A percentile compares a stretch with the other conserved stretches of the same genome.
Evolutionary conservation across 2,329 filamentous ascomycete genomes (phyloP).

Genomic region (Pyrenophora tritici-repentis): DNA sequence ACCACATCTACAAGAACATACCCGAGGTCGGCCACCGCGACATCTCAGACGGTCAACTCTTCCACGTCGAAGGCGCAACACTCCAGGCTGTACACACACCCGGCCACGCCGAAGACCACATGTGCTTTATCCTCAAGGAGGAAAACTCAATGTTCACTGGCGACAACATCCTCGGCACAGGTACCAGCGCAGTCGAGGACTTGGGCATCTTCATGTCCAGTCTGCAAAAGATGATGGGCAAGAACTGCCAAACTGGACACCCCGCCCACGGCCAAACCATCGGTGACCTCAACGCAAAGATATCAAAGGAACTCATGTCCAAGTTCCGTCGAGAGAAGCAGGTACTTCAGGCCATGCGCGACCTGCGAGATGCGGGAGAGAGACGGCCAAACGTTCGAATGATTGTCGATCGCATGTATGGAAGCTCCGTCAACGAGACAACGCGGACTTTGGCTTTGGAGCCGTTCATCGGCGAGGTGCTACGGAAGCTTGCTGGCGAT

Average conservation of each 20-base stretch:
- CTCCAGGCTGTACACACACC: constrained; percentile 44
- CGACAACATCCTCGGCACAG: constrained; percentile 48
- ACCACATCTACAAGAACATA: constrained; percentile 47
- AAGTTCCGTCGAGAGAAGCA: constrained; percentile 51
- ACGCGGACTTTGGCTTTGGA: constrained; percentile 71
- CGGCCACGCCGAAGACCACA: constrained; percentile 44
- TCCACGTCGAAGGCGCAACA: constrained; percentile 49
- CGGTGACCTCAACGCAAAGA: constrained; percentile 47
- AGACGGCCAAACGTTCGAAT: constrained; percentile 49
- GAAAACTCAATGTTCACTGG: constrained; percentile 48
- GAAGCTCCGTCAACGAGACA: constrained; percentile 43
- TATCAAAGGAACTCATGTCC: constrained; percentile 44
- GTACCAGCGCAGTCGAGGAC: constrained; percentile 49
- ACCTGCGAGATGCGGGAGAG: constrained; percentile 25
- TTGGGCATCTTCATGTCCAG: constrained; percentile 46
- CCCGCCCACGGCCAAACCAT: constrained; percentile 54
- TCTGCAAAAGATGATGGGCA: constrained; percentile 41
- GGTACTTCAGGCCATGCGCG: constrained; percentile 43
- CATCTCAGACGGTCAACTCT: constrained; percentile 48
- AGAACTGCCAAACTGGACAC: constrained; percentile 50
- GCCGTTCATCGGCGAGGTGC: constrained; percentile 67
- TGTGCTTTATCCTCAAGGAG: constrained; percentile 45
- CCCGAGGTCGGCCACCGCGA: constrained; percentile 37
- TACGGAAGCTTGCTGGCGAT: constrained; percentile 64
- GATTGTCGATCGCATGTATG: constrained; percentile 53